A percentile compares a stretch with the other conserved stretches of the same genome.
Evolutionary conservation across 345 rosid species (phyloP).

Genomic region (Dimocarpus longan): DNA sequence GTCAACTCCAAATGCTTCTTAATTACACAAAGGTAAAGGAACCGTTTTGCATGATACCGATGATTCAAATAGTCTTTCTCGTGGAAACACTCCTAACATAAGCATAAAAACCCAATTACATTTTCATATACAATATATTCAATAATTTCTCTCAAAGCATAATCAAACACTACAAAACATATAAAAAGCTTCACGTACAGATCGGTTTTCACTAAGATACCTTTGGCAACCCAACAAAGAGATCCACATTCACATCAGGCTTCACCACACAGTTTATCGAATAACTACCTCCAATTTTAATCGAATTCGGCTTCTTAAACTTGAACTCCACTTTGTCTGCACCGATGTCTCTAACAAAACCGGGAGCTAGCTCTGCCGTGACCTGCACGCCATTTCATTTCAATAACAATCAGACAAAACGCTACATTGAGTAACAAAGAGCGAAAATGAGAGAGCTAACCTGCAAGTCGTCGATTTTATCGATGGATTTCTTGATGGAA

Average conservation of each 20-base stretch:
- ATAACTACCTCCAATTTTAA: conserved; percentile 78
- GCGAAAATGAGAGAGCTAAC: conserved; percentile 22
- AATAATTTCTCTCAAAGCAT: not conserved
- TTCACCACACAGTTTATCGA: conserved; percentile 58
- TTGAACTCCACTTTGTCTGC: conserved; percentile 80
- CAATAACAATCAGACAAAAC: not conserved
- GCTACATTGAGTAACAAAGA: not conserved
- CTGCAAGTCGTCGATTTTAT: conserved; percentile 44
- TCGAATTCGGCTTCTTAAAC: conserved; percentile 67
- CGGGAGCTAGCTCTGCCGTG: conserved; percentile 58
- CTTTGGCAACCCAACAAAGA: conserved; percentile 79
- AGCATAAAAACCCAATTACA: not conserved
- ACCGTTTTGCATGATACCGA: conserved; percentile 90
- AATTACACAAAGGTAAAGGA: conserved; percentile 72
- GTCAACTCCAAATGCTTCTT: conserved; percentile 62
- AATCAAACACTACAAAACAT: not conserved
- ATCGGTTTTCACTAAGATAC: conserved; percentile 27
- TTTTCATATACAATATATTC: not conserved
- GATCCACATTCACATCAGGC: conserved; percentile 67
- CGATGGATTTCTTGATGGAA: conserved; percentile 44
- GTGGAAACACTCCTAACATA: conserved; percentile 77
- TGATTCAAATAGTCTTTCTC: conserved; percentile 88
- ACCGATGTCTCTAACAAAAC: conserved; percentile 71
- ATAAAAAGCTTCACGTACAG: not conserved
- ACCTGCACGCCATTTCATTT: conserved; percentile 44